Evolutionary conservation across 2,329 filamentous ascomycete genomes (phyloP), one percentile per base, ranked within the genome.

Genomic region (Rhynchosporium agropyri): DNA sequence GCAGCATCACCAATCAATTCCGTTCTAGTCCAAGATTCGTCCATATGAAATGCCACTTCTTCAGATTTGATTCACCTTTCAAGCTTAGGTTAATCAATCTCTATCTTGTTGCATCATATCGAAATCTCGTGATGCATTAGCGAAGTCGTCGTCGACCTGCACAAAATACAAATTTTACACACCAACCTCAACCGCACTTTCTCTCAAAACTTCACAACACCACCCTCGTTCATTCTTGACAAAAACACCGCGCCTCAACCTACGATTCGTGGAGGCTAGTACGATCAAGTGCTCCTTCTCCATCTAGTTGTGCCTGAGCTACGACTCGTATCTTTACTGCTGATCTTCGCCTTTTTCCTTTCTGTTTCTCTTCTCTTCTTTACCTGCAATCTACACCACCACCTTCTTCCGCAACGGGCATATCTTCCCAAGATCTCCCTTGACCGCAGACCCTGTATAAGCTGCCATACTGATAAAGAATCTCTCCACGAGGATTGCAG

Each of bases 251-350:
- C 58, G 20, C 20, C 36, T 43, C 12, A 15, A 58, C 42, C 28
- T 26, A 50, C 45, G 31, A 31, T 59, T 43, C 48, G 49, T 53
- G 59, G 60, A 61, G 61, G 58, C 63, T 42, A 60, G 58, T 45
- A 63, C 62, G 55, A 43, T 40, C 20, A 43, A 51, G 61, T 60
- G 70, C 67, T 61, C 72, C 68, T 74, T 73, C 73, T 68, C 54
- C 58, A 72, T 73, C 49, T 71, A 69, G 13, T 64, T 64, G 46
- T 45, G 55, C 50, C 61, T 46, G 68, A 73, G 70, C 73, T 72
- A 73, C 71, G 69, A 69, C 70, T 72, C 69, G 62, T 66, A 73
- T 73, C 62, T 71, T 61, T 69, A 65, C 71, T 64, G 53, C 58
- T 69, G 59, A 68, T 70, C 64, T 69, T 70, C 57, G 40, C 48